These are phyloP conservation scores for Candida dendrica DNA, from an alignment of 805 yeast genomes.

Conservation along the genomic window DNA sequence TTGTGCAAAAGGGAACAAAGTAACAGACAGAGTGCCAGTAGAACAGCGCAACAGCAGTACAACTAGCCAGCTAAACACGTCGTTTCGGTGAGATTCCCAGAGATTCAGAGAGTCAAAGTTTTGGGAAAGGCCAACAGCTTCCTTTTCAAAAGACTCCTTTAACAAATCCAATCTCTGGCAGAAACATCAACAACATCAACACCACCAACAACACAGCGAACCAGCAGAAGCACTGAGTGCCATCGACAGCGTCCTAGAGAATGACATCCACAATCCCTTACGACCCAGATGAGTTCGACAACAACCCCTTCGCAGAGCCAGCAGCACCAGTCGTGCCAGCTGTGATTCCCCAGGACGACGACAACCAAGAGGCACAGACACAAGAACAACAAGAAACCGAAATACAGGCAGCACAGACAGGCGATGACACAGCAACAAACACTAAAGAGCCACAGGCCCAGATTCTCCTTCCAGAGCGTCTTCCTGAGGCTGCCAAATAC, in stretches of 20 bases:
- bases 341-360: conserved; percentile 1
- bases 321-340: conserved; percentile 5
- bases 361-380: background rate
- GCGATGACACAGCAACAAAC: background rate
- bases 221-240: background rate
- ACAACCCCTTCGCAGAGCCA: conserved; percentile 56
- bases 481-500: conserved; percentile 17
- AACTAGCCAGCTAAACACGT: no score
- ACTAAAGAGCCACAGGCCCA: conserved; percentile 2
- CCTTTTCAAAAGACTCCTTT: background rate
- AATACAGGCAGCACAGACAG: conserved; percentile 1
- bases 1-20: no score
- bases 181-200: background rate
- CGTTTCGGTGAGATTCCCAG: no score
- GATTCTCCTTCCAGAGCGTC: conserved; percentile 17
- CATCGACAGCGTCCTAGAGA: no score
- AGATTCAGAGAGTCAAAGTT: conserved; percentile 5
- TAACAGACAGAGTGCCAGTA: no score
- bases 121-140: background rate
- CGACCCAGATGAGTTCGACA: conserved; percentile 50
- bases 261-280: conserved; percentile 40
- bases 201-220: background rate
- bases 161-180: background rate
- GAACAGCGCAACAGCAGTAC: no score
- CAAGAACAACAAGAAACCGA: conserved; percentile 8